A percentile compares a stretch with the other conserved stretches of the same genome.
Evolutionary conservation across 139 green algal species (phyloP).

Genomic region (Pleodorina starrii): DNA sequence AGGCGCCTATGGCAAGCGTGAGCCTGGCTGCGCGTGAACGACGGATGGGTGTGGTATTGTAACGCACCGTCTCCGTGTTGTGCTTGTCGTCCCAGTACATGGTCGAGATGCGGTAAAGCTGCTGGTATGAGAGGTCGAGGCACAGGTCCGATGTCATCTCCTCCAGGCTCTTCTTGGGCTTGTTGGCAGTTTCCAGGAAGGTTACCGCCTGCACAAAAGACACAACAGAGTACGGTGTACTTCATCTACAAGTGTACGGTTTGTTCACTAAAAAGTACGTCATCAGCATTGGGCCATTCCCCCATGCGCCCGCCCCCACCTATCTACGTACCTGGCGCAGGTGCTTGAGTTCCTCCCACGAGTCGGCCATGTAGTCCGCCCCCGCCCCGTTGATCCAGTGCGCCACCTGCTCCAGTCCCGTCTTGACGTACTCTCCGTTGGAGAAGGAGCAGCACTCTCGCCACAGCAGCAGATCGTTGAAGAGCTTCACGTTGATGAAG

Average conservation of each 20-base stretch:
- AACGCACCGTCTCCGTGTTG: conserved; percentile 95
- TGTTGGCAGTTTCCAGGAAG: conserved; percentile 98
- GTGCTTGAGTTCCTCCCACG: conserved; percentile 95
- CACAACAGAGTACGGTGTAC: too few relatives aligned
- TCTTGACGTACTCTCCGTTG: conserved; percentile 99
- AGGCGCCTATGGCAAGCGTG: neutral
- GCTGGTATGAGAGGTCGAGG: conserved; percentile 93
- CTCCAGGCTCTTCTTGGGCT: conserved; percentile 95
- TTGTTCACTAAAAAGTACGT: too few relatives aligned
- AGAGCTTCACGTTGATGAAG: conserved; percentile 99
- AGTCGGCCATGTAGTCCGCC: conserved; percentile 85
- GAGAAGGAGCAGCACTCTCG: conserved; percentile 99
- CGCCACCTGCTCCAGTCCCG: conserved; percentile 94
- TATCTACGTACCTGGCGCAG: conserved; percentile 90
- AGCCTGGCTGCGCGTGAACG: neutral
- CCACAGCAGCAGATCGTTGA: conserved; percentile 99
- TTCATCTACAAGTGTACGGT: too few relatives aligned
- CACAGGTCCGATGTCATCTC: conserved; percentile 98
- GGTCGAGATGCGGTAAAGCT: conserved; percentile 99
- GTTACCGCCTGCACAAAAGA: conserved; percentile 83
- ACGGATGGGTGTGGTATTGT: neutral
- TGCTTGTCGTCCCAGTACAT: conserved; percentile 99
- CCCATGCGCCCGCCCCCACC: too few relatives aligned
- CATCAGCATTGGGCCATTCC: too few relatives aligned
- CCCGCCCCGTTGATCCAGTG: conserved; percentile 90